A percentile compares a stretch with the other conserved stretches of the same genome.
phyloP scores from a whole-genome alignment of 2,329 filamentous ascomycete genomes.

The Sclerotinia subarctica region DNA sequence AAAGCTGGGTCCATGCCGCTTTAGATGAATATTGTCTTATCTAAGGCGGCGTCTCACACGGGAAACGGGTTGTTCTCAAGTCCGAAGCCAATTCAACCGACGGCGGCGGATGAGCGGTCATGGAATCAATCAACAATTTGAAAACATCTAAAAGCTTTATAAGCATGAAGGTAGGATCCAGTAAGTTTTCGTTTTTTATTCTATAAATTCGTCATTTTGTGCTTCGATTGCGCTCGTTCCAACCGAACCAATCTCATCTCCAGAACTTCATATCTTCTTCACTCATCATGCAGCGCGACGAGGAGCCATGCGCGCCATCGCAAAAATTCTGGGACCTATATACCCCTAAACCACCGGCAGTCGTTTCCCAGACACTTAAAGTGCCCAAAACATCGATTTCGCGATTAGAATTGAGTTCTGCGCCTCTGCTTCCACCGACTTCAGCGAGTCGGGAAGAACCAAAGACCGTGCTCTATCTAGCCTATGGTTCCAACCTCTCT shows the following conservation, averaged over 20 bases:
- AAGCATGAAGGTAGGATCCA: neutral
- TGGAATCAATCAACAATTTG: neutral
- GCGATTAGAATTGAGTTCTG: neutral
- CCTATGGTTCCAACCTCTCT: constrained; percentile 88
- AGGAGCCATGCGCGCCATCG: neutral
- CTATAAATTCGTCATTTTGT: neutral
- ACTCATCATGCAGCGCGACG: constrained; percentile 4
- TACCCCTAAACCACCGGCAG: neutral
- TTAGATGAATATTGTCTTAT: neutral
- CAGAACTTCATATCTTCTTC: neutral
- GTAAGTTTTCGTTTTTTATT: neutral
- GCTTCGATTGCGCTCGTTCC: neutral
- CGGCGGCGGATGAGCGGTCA: neutral
- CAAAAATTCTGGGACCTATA: constrained; percentile 19
- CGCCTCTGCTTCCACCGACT: constrained; percentile 21
- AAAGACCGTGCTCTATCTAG: constrained; percentile 71
- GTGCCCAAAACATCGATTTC: neutral
- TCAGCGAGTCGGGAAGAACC: constrained; percentile 21
- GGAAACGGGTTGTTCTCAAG: neutral
- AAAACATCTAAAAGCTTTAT: neutral
- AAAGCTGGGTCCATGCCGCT: neutral
- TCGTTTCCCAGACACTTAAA: neutral
- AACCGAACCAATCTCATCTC: constrained; percentile 12
- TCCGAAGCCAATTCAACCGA: constrained; percentile 1
- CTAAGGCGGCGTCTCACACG: neutral